A percentile compares a stretch with the other conserved stretches of the same genome.
Conservation (phyloP, 192 early-diverging fungal genomes). For the Powellomyces hirtus region DNA sequence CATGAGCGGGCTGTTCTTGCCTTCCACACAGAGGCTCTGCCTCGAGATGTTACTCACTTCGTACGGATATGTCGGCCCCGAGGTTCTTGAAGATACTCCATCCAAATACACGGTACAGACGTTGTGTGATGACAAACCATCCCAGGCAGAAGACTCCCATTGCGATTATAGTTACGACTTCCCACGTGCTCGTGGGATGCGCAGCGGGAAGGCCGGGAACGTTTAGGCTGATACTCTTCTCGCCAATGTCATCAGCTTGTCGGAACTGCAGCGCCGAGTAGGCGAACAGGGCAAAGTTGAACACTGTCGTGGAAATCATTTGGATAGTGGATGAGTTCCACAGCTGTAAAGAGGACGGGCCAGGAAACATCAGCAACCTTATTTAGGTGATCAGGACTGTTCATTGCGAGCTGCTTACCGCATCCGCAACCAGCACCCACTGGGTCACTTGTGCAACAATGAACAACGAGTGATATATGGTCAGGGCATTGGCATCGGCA, state of each 20-base stretch:
- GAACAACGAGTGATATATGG: slow-evolving; percentile 47
- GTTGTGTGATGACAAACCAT: slow-evolving; percentile 42
- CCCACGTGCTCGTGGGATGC: slow-evolving; percentile 30
- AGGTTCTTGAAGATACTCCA: slow-evolving; percentile 59
- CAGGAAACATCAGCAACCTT: slow-evolving; percentile 2
- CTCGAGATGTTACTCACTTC: slow-evolving; percentile 49
- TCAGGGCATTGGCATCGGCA: slow-evolving; percentile 30
- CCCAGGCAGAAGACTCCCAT: slow-evolving; percentile 38
- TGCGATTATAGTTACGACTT: slow-evolving; percentile 36
- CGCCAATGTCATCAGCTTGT: slow-evolving; percentile 38
- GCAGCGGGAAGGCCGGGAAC: background rate
- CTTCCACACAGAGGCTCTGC: too few species aligned
- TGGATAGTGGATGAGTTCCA: slow-evolving; percentile 46
- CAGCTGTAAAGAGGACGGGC: slow-evolving; percentile 18
- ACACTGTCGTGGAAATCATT: slow-evolving; percentile 42
- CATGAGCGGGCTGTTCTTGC: too few species aligned
- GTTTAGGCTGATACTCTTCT: background rate
- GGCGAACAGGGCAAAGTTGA: slow-evolving; percentile 41
- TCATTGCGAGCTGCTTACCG: slow-evolving; percentile 36
- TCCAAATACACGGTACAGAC: slow-evolving; percentile 54
- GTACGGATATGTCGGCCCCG: slow-evolving; percentile 52
- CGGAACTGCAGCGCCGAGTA: slow-evolving; percentile 42
- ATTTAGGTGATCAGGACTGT: too few species aligned
- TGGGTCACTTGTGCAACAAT: slow-evolving; percentile 46
- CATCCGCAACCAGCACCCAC: slow-evolving; percentile 44